A percentile compares a stretch with the other conserved stretches of the same genome.
Evolutionary conservation across 257 asterid species (phyloP).

Genomic region (Mitragyna speciosa): DNA sequence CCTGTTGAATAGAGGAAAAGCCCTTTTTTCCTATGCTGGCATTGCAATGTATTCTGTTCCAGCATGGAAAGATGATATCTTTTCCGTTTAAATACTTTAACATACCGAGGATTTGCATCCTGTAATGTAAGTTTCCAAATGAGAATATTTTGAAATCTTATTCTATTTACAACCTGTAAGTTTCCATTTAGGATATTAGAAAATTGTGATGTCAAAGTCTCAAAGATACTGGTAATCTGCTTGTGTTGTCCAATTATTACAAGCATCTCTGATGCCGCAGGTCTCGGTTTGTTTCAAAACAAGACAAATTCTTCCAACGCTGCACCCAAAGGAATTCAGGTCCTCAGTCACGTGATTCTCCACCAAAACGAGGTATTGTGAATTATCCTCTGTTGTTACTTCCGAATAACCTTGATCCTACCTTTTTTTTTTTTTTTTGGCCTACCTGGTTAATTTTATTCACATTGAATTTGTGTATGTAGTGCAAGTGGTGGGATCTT

Average conservation of each 20-base stretch:
- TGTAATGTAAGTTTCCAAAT: not conserved
- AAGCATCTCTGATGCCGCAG: slow-evolving; percentile 35
- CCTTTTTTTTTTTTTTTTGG: too few species aligned
- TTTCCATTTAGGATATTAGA: too few species aligned
- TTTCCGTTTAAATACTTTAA: not conserved
- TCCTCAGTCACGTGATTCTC: slow-evolving; percentile 91
- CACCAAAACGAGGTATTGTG: slow-evolving; percentile 86
- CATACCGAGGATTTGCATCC: not conserved
- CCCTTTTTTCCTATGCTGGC: not conserved
- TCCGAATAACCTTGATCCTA: not conserved
- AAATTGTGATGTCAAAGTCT: not conserved
- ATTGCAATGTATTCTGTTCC: not conserved
- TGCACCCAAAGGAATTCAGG: slow-evolving; percentile 73
- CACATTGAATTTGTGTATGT: not conserved
- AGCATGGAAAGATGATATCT: not conserved
- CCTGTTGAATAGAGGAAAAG: not conserved
- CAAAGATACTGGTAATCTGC: not conserved
- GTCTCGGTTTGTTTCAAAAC: slow-evolving; percentile 57
- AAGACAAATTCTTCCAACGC: slow-evolving; percentile 64
- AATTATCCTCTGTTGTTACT: slow-evolving; percentile 1
- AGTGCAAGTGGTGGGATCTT: not conserved
- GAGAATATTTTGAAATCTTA: not conserved
- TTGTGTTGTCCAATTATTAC: not conserved
- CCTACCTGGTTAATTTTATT: not conserved
- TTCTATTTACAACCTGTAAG: too few species aligned